A percentile compares a stretch with the other conserved stretches of the same genome.
Conservation (phyloP, 108 stramenopile species). For the Asterionellopsis glacialis region DNA sequence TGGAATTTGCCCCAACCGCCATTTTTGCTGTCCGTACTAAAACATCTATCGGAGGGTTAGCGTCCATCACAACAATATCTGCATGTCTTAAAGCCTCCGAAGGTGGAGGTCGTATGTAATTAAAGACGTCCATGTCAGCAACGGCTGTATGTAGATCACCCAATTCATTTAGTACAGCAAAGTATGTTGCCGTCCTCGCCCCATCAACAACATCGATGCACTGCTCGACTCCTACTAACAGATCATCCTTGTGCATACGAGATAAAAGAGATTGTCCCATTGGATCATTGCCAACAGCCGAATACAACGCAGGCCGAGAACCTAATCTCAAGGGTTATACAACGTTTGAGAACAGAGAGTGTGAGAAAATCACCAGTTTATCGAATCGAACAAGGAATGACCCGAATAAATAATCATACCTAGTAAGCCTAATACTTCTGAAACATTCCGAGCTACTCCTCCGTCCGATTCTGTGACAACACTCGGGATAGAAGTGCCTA, state of each 20-base stretch:
- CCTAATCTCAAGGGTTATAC: constrained; percentile 17
- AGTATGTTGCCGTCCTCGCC: constrained; percentile 65
- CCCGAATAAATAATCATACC: too few relatives aligned
- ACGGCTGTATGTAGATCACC: constrained; percentile 76
- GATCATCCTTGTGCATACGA: constrained; percentile 26
- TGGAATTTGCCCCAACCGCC: constrained; percentile 16
- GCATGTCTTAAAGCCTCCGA: constrained; percentile 21
- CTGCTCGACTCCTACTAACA: constrained; percentile 24
- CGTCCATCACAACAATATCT: constrained; percentile 66
- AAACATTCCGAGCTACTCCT: constrained; percentile 66
- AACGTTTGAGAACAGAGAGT: too few relatives aligned
- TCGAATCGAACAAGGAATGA: too few relatives aligned
- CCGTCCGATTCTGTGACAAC: constrained; percentile 39
- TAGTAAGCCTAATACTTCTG: constrained; percentile 57
- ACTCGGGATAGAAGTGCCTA: constrained; percentile 57
- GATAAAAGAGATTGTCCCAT: constrained; percentile 46
- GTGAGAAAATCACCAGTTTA: too few relatives aligned
- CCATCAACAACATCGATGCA: constrained; percentile 17
- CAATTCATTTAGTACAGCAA: constrained; percentile 55
- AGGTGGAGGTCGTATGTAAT: constrained; percentile 37
- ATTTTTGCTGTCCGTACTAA: constrained; percentile 32
- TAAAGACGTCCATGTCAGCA: constrained; percentile 77
- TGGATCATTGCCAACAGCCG: constrained; percentile 72
- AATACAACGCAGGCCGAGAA: constrained; percentile 43
- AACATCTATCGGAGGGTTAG: constrained; percentile 44